Percentiles rank a stretch among this genome's conserved stretches.
Evolutionary conservation across 768 basidiomycete genomes (phyloP).

Genomic region (Polyporus arcularius): DNA sequence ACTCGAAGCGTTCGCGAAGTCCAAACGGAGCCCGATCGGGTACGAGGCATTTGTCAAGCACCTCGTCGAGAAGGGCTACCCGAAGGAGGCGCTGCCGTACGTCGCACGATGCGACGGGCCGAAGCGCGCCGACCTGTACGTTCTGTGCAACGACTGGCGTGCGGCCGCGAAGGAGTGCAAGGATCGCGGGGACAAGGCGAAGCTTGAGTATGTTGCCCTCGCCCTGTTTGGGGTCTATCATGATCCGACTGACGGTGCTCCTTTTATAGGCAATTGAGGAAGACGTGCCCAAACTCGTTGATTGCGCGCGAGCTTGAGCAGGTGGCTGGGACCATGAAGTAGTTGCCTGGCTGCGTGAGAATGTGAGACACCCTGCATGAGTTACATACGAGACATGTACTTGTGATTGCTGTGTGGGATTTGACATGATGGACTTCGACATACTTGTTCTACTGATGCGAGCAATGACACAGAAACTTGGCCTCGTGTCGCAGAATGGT

Average conservation of each 20-base stretch:
- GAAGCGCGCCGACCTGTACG: constrained; percentile 83
- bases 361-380: too few relatives aligned
- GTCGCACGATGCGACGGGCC: constrained; percentile 84
- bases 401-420: too few relatives aligned
- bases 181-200: constrained; percentile 81
- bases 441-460: too few relatives aligned
- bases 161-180: constrained; percentile 88
- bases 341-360: not conserved
- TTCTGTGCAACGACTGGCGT: constrained; percentile 89
- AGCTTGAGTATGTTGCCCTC: constrained; percentile 69
- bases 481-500: too few relatives aligned
- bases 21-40: constrained; percentile 91
- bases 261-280: constrained; percentile 61
- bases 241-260: constrained; percentile 3
- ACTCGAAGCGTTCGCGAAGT: constrained; percentile 82
- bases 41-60: constrained; percentile 89
- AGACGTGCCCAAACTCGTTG: constrained; percentile 77
- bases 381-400: too few relatives aligned
- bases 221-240: not conserved
- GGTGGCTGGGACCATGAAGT: constrained; percentile 63
- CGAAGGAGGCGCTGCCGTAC: constrained; percentile 74
- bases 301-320: constrained; percentile 78
- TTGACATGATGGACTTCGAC: too few relatives aligned
- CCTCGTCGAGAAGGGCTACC: constrained; percentile 71
- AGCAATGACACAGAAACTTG: too few relatives aligned